Evolutionary conservation across 495 filamentous ascomycete genomes (phyloP), one percentile per base, ranked within the genome.

Genomic region (Penicillium steckii): DNA sequence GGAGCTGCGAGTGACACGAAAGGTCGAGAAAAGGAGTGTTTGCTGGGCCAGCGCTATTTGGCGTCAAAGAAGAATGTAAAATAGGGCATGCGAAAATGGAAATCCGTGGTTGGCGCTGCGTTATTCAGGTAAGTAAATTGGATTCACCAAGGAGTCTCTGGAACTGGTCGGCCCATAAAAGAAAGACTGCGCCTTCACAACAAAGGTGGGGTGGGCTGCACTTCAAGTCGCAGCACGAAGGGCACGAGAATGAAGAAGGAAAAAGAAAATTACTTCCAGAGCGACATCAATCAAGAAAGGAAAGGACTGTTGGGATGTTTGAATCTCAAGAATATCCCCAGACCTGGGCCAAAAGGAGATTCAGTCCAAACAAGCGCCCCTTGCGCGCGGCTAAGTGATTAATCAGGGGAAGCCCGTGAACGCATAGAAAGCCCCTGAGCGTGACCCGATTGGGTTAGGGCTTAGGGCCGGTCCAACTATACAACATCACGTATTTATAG

Each of bases 301-400:
- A 65, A 57, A 55, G 50, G 46, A 43, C 49, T 55, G 57, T 53
- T 41, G 21, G 38, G n/a, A 24, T 8, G 38, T 41, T 48, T 30
- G 55, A 56, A 47, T 40, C 48, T 40, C 24, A 27, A 42, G 8
- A 32, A 29, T 50, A 62, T 70, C 68, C 70, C 67, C 69, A 58
- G 59, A 71, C 60, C 54, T 61, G 62, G 53, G 38, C 47, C 56
- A 65, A 70, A 72, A 72, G 67, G 67, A 71, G 69, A 61, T 67
- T 21, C 42, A 47, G 50, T 29, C 53, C 41, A 68, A 68, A 66
- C 66, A 73, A 68, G 65, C 70, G 70, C 71, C 64, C 65, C 66
- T 73, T 71, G 64, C 67, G 71, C 72, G 72, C 72, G 72, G 60
- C 59, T 75, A 68, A 60, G 52, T 48, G 25, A 25, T 40, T 40